Base-by-base conservation (phyloP, 2,329 filamentous ascomycete genomes). In the Neofusicoccum laricinum region DNA sequence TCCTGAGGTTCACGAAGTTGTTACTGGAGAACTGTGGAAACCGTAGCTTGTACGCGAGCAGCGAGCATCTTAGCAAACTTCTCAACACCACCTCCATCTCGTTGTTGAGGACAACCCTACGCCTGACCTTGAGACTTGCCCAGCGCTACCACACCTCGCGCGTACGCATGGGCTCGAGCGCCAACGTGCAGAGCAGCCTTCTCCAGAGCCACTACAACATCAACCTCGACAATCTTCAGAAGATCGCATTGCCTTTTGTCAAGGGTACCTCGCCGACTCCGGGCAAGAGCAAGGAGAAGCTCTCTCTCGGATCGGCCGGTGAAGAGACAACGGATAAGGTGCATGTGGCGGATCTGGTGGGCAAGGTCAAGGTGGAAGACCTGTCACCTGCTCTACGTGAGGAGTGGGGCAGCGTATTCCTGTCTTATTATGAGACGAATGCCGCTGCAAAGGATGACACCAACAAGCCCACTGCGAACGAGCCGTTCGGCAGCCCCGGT, bases 21-120 rank as follows among this genome's bases (percentile, higher is more conserved):
- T 83, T 99, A 34, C 81, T 98, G 59, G 92, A 98, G 75, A 95
- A 97, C 75, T 99, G 95, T 77, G 95, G 94, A 66, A 99, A 99
- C 74, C 86, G 96, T 70, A 97, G 93, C 79, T 88, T 99, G 71
- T 99, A 98, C 76, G 92, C 90, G 66, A 99, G 95, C 81, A 98
- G 94, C 75, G 85, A 89, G 69, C 91, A 96, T 71, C 81, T 99
- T 66, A 95, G 94, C 74, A 89, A 93, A 73, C 84, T 99, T 45
- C 85, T 99, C 65, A 92, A 97, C 77, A 94, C 91, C 49, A 94
- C 92, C 2, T 93, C 90, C 25, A 83, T 94, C 64, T 86, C 88
- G 32, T 84, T 99, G 55, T 83, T 99, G 62, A 88, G 90, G 72
- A 85, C 86, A 34, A 90, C 92, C 8, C 85, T 99, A 46, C 88